Evolutionary conservation across 1,139 yeast genomes (phyloP).

Genomic region (Eremothecium coryli): DNA sequence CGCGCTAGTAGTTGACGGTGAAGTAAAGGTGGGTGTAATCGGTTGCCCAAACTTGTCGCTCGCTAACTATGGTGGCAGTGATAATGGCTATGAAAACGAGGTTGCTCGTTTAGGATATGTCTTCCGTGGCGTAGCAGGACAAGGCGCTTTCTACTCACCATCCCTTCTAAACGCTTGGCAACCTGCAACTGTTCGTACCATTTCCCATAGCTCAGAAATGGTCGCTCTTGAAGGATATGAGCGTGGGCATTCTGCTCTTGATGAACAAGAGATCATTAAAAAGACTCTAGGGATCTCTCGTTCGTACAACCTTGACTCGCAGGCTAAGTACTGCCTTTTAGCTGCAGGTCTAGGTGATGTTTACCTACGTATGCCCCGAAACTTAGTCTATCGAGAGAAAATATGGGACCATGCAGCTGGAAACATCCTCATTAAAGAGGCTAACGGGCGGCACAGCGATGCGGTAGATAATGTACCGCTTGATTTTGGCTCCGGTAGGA

Average conservation of each 20-base stretch:
- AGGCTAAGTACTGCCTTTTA: slow-evolving; percentile 87
- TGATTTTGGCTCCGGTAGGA: slow-evolving; percentile 83
- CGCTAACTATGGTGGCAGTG: slow-evolving; percentile 28
- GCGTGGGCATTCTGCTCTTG: slow-evolving; percentile 89
- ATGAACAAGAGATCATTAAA: slow-evolving; percentile 74
- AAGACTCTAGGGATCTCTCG: slow-evolving; percentile 46
- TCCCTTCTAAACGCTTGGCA: slow-evolving; percentile 33
- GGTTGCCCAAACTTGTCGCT: slow-evolving; percentile 80
- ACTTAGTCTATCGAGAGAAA: slow-evolving; percentile 71
- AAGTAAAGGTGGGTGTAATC: slow-evolving; percentile 80
- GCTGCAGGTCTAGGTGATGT: slow-evolving; percentile 90
- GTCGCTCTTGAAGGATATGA: slow-evolving; percentile 92
- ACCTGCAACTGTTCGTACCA: slow-evolving; percentile 32
- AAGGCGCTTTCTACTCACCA: slow-evolving; percentile 60
- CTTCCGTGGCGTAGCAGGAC: slow-evolving; percentile 65
- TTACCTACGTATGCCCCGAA: slow-evolving; percentile 78
- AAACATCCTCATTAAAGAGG: slow-evolving; percentile 70
- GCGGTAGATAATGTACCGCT: slow-evolving; percentile 57
- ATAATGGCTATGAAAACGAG: slow-evolving; percentile 9
- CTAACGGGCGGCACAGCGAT: slow-evolving; percentile 89
- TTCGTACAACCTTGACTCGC: slow-evolving; percentile 74
- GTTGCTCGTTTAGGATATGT: slow-evolving; percentile 26
- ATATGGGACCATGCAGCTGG: slow-evolving; percentile 99
- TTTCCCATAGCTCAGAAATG: slow-evolving; percentile 32
- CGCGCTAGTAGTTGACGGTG: slow-evolving; percentile 78